Evolutionary conservation across 1,284 basidiomycete species (phyloP), one percentile per base, ranked within the genome.

Genomic region (Coniophora puteana): DNA sequence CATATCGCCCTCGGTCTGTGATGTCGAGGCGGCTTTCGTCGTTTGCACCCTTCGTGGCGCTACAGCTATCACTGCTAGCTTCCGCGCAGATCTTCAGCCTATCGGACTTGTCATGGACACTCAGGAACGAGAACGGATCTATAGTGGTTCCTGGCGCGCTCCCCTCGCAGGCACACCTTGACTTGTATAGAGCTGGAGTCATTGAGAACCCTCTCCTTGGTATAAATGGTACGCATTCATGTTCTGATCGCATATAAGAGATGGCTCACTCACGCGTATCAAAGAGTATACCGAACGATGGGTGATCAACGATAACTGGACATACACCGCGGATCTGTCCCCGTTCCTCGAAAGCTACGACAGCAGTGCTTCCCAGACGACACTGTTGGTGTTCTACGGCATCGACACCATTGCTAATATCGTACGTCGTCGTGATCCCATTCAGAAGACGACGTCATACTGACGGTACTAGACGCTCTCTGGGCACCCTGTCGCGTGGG

Each of bases 291-390:
- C 70, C 1, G 63, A 76, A 49, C 65, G 80, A 45, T 80, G 78
- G 78, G 65, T 82, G 31, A 66, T 69, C 14, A 61, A 74, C 30
- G 78, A 82, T 43, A 74, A 73, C 38, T 81, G 80, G 77, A 79
- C 75, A 0, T 80, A 80, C 50, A 78, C 74, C 0, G 76, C 78
- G 1, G 72, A 76, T 45, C 50, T 82, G 24, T 51, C 63, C 1
- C 71, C 76, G 4, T 66, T 77, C 37, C 54, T 61, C 29, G 41
- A 55, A 41, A 40, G 40, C 13, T 12, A 57, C 22, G 50, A 51
- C 18, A 29, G 54, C 24, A 37, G 50, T 12, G 27, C 49, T 6
- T 45, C 53, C 7, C 55, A 62, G 18, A 62, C 63, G 39, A 63
- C 68, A 1, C 55, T 78, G 20, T 61, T 82, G n/a, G 68, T 78